Evolutionary conservation across 495 filamentous ascomycete species (phyloP), one percentile per base, ranked within the genome.

Genomic region (Xylaria bambusicola): DNA sequence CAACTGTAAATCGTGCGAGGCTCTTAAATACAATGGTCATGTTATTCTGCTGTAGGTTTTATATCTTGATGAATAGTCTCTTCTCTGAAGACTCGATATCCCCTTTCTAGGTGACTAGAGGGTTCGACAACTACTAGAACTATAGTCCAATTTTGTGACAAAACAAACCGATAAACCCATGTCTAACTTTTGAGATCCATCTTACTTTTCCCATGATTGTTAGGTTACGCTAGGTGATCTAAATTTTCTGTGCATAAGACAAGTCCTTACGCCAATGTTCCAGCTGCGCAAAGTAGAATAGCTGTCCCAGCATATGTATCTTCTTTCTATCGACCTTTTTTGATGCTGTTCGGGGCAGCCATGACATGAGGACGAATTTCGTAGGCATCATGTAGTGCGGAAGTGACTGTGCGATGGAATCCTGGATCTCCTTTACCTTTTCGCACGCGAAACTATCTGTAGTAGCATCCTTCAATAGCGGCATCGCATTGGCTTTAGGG

Each of bases 271-370:
- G 24, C 36, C 52, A 38, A 44, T 44, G 52, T 26, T 54, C 52
- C 15, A 54, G 40, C 3, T 54, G 38, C n/a, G 52, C 27, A 12
- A 54, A 54, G 38, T 54, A 54, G 33, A 54, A 54, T 20, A 54
- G 15, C 10, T 54, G 52, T 15, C 52, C 52, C 17, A 54, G 17
- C 52, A 54, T 54, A 15, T 54, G 52, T 2, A 54, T 54, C 40
- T 54, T 54, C 26, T 54, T 54, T 1, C 52, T n/a, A 15, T 54
- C 52, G 9, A 54, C 52, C 18, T 54, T 54, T n/a, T 54, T 54
- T 5, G 38, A 44, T 6, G 36, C 38, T 7, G 52, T 54, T 5
- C 38, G 36, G 1, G 38, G 38, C 15, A 54, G n/a, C 38, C 38
- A 54, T 31, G 52, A 54, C 52, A 54, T 54, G 38, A 54, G 52